Base-by-base conservation (phyloP, 2,329 filamentous ascomycete species). In the Paecilomyces variotii region DNA sequence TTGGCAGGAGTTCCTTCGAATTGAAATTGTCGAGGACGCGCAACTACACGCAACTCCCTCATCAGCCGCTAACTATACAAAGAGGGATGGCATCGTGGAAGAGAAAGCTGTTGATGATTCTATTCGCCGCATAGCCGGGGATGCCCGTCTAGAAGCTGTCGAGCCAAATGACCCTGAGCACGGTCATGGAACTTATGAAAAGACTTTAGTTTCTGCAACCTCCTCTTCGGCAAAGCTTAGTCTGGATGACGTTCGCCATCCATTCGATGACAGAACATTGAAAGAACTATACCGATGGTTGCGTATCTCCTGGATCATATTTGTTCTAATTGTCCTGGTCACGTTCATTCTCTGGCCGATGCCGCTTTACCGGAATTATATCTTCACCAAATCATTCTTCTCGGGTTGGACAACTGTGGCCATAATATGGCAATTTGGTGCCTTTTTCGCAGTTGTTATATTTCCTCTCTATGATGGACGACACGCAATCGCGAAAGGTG, bases 281-380 rank as follows among this genome's bases (percentile, higher is more conserved):
- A 63, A 59, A 27, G 64, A 74, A 14, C 61, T 78, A 0, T 58
- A 68, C 4, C 65, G 65, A 1, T 78, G 76, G 76, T 69, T 72
- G 19, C 69, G 68, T 3, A 74, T 78, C 57, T 76, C 78, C 0
- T 74, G 73, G 64, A 61, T 70, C 1, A 72, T 75, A 19, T 78
- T 76, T 54, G 64, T 77, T 1, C 66, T 75, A 34, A 72, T 79
- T 54, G 72, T 81, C 1, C 63, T 80, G 6, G 66, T 78, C 9
- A 81, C 79, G 0, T 75, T 80, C 27, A 63, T 82, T 10, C 62
- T 74, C 0, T 82, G 79, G 80, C 79, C 79, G 0, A 70, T 82
- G 67, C 79, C 79, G 24, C 68, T 81, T 4, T 81, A 82, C 60
- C 74, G 79, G 2, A 61, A 72, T 54, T 82, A 76, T 56, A 74